Evolutionary conservation across 2,329 filamentous ascomycete species (phyloP).

Genomic region (Akanthomyces dipterigenus): DNA sequence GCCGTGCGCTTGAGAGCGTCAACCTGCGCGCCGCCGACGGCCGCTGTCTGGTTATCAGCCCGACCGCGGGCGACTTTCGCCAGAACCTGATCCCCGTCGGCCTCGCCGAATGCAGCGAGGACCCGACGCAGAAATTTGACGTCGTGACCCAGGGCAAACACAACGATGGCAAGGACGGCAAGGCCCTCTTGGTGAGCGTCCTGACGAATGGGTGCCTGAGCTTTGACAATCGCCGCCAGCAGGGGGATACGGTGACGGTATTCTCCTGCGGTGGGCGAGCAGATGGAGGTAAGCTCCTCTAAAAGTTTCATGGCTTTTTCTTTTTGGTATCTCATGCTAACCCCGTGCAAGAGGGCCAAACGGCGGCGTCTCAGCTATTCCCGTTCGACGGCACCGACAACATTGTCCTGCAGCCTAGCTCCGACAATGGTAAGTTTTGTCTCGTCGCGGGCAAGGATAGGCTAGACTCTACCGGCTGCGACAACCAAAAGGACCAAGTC

Average conservation of each 20-base stretch:
- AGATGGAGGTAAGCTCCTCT: conserved; percentile 33
- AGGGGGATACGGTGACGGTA: conserved; percentile 40
- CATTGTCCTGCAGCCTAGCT: conserved; percentile 39
- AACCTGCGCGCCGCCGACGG: conserved; percentile 42
- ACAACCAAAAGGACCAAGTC: conserved; percentile 7
- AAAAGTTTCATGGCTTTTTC: not conserved
- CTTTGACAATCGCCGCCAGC: conserved; percentile 37
- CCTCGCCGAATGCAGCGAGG: conserved; percentile 37
- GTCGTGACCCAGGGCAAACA: conserved; percentile 43
- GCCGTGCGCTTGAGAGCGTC: conserved; percentile 36
- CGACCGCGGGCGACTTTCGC: conserved; percentile 46
- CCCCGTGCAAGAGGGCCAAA: conserved; percentile 34
- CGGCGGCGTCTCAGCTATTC: conserved; percentile 42
- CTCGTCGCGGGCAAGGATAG: conserved; percentile 32
- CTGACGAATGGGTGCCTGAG: conserved; percentile 46
- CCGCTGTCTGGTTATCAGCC: conserved; percentile 45
- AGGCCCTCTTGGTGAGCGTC: conserved; percentile 41
- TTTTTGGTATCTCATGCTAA: not conserved
- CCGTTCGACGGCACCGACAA: conserved; percentile 35
- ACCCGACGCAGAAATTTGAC: conserved; percentile 43
- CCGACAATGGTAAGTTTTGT: conserved; percentile 35
- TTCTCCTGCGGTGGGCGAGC: conserved; percentile 48
- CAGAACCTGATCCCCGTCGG: conserved; percentile 46
- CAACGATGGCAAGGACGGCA: conserved; percentile 34
- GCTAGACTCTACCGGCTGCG: conserved; percentile 17